Evolutionary conservation across 441 rosid species (phyloP).

Genomic region (Adansonia grandidieri): DNA sequence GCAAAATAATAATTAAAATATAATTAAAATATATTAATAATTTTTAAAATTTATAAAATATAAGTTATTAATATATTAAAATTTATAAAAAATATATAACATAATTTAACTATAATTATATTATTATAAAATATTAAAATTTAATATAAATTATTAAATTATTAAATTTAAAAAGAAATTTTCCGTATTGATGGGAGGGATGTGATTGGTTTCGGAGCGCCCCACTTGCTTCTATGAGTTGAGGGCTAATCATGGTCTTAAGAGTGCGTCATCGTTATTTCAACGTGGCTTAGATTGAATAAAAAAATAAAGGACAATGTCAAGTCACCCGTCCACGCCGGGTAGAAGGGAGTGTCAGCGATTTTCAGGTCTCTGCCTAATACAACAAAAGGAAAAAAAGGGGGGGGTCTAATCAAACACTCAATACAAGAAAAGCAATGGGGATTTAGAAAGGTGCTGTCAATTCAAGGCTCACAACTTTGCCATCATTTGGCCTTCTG

Average conservation of each 20-base stretch:
- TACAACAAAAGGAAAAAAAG: constrained; percentile 23
- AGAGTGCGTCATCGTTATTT: constrained; percentile 12
- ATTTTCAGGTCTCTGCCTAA: neutral
- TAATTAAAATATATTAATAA: too few species aligned
- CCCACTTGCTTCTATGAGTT: neutral
- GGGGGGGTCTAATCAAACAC: constrained; percentile 42
- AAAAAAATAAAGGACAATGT: neutral
- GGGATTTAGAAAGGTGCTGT: constrained; percentile 33
- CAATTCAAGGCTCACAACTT: constrained; percentile 30
- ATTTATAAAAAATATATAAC: too few species aligned
- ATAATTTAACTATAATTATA: too few species aligned
- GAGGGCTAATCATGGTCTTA: constrained; percentile 25
- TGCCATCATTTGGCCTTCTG: constrained; percentile 16
- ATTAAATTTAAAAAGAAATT: too few species aligned
- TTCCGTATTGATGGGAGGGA: too few species aligned
- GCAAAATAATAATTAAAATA: too few species aligned
- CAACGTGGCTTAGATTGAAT: constrained; percentile 16
- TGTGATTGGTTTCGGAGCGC: constrained; percentile 3
- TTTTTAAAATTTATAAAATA: too few species aligned
- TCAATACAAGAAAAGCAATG: constrained; percentile 39
- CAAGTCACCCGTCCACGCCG: too few species aligned
- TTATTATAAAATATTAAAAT: too few species aligned
- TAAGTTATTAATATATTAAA: too few species aligned
- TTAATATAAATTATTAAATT: too few species aligned
- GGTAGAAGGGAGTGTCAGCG: too few species aligned